phyloP scores from a whole-genome alignment of 306 rosid genomes.

The Medicago ruthenica region DNA sequence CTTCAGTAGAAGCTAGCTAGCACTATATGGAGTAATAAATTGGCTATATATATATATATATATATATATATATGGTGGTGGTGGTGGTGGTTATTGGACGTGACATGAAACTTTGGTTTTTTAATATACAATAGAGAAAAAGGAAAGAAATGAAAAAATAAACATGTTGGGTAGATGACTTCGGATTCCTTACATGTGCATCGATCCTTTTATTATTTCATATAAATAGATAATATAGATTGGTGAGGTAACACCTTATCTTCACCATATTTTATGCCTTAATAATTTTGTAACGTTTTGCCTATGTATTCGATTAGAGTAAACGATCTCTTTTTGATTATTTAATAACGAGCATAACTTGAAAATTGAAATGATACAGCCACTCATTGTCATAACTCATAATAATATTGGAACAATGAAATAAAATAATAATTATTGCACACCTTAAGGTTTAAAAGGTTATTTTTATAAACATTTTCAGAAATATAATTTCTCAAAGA shows the following conservation, averaged over 20 bases:
- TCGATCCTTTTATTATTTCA: conserved; percentile 25
- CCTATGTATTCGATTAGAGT: neutral
- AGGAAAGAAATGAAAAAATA: conserved; percentile 32
- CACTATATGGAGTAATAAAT: conserved; percentile 3
- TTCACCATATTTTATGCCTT: conserved; percentile 35
- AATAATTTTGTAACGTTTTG: conserved; percentile 18
- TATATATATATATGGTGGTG: too few relatives aligned
- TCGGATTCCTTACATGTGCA: conserved; percentile 45
- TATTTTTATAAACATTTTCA: too few relatives aligned
- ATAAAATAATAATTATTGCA: too few relatives aligned
- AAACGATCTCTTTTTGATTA: neutral
- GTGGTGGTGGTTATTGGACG: conserved; percentile 51
- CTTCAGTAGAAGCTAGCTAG: conserved; percentile 34
- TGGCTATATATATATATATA: too few relatives aligned
- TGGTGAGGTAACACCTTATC: conserved; percentile 53
- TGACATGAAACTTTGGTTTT: conserved; percentile 37
- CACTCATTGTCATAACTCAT: too few relatives aligned
- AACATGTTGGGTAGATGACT: conserved; percentile 46
- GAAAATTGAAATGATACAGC: neutral
- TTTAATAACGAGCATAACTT: neutral
- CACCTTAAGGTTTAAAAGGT: too few relatives aligned
- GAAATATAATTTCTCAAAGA: too few relatives aligned
- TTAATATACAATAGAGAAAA: conserved; percentile 10
- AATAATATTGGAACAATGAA: too few relatives aligned
- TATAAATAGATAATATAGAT: conserved; percentile 25